Evolutionary conservation across 75 land plant genomes (phyloP), one percentile per base, ranked within the genome.

Genomic region (Cunninghamia lanceolata): DNA sequence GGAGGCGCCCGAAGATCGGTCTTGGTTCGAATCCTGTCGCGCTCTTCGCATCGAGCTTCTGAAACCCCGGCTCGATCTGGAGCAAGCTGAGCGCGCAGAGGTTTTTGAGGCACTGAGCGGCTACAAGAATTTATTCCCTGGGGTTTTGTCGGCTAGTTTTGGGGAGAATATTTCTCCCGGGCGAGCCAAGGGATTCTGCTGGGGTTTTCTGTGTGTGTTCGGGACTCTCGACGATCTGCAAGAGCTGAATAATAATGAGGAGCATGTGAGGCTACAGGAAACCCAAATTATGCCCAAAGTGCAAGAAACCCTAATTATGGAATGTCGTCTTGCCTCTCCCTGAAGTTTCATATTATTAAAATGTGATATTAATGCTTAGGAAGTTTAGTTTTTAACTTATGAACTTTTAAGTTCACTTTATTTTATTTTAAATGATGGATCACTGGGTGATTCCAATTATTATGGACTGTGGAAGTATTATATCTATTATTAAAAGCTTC

Each of bases 21-120:
- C 75, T 2, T 13, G 75, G 36, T 73, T 73, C 75, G 75, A 73
- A 73, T 73, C 75, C 75, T 73, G 75, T 38, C 15, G 34, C 2
- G 75, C 75, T 14, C 75, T 73, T 73, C 75, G 75, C 15, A 73
- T 73, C 75, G 75, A 9, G 28, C 75, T 73, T 73, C 75, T 73
- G 17, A 73, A 73, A 34, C 75, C 75, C 36, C 36, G 38, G 75
- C 14, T 1, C 2, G 75, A 13, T 73, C 1, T 73, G 34, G 75
- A 34, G 28, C 14, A 73, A 8, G 75, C 30, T 28, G n/a, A 66
- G 2, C 70, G 70, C 70, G 30, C 75, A 10, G 36, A 73, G 75
- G 3, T 73, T 73, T 34, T 2, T 3, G 75, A 34, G 75, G 1
- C 1, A 11, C 3, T 73, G 75, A 34, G 38, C 34, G 16, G 36